Conservation (phyloP, 2,329 filamentous ascomycete genomes). For the Ilyonectria sp. region DNA sequence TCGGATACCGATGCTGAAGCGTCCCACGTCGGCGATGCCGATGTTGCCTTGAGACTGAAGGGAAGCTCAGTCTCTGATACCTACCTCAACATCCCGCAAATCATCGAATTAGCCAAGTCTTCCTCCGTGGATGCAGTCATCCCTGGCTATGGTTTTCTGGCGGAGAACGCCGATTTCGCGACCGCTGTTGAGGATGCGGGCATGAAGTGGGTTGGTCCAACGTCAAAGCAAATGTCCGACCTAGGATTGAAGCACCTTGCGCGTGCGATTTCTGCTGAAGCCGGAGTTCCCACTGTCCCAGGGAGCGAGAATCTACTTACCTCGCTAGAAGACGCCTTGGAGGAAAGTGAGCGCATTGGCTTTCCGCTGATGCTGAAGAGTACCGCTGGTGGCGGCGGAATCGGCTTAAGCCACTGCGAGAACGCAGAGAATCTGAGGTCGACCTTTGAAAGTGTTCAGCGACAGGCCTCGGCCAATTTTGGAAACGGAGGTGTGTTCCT, state of each 20-base stretch:
- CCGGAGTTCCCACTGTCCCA: slow-evolving; percentile 54
- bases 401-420: slow-evolving; percentile 57
- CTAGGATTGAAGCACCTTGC: slow-evolving; percentile 58
- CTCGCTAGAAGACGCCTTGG: slow-evolving; percentile 47
- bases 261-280: slow-evolving; percentile 50
- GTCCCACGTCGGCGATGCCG: slow-evolving; percentile 79
- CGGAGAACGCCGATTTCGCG: slow-evolving; percentile 75
- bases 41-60: slow-evolving; percentile 76
- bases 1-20: slow-evolving; percentile 73
- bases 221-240: slow-evolving; percentile 58
- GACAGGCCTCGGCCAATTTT: slow-evolving; percentile 59
- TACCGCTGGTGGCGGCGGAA: slow-evolving; percentile 64
- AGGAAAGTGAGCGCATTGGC: slow-evolving; percentile 48
- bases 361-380: slow-evolving; percentile 64
- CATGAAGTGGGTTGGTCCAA: slow-evolving; percentile 73
- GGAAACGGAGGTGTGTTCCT: slow-evolving; percentile 58
- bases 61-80: slow-evolving; percentile 61
- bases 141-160: slow-evolving; percentile 78
- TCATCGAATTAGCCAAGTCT: slow-evolving; percentile 66
- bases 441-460: slow-evolving; percentile 55
- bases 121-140: slow-evolving; percentile 70
- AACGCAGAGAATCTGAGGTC: slow-evolving; percentile 49
- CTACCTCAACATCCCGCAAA: slow-evolving; percentile 77
- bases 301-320: slow-evolving; percentile 50
- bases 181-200: slow-evolving; percentile 65